Evolutionary conservation across 129 eudicot genomes (phyloP), one percentile per base, ranked within the genome.

Genomic region (Tanacetum coccineum): DNA sequence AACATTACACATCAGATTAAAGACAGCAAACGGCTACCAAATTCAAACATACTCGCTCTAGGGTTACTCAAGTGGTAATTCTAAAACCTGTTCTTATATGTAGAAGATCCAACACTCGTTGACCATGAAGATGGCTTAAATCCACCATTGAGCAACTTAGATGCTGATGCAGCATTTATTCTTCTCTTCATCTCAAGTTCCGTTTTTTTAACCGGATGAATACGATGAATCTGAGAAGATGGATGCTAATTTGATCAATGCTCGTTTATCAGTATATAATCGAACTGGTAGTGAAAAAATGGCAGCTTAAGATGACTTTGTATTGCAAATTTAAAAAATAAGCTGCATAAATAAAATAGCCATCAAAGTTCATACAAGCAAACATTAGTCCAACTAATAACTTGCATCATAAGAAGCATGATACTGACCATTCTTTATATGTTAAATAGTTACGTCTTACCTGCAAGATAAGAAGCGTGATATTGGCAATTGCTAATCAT

Each of bases 121-220:
- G 93, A 39, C 87, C 87, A 83, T 1, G 95, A 85, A 2, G 97
- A 91, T 12, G 96, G 88, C 81, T 91, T 87, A 78, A 68, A 78
- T 19, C 97, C 94, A 7, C 97, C 94, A 0, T 30, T 76, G 14
- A 87, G 77, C 47, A 87, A 50, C 30, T 74, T 84, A 4, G 97
- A 91, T 19, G 89, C 90, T 17, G 79, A 11, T 14, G 86, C 71
- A 32, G 96, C 97, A 63, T 85, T 83, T 67, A 91, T 91, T 64
- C 79, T 91, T 69, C 97, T 68, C 72, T 91, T 91, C 2, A 80
- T 52, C 53, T 79, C 90, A 0, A 87, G 87, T 71, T 91, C 90
- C 83, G 62, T 26, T 50, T 89, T 72, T 86, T 22, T 76, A 71
- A 70, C 74, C 67, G 12, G 84, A 72, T 42, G 77, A 18, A 18